These are phyloP conservation scores for Oryza meridionalis DNA, from an alignment of 176 grass and related monocot species.

Conservation along the genomic window DNA sequence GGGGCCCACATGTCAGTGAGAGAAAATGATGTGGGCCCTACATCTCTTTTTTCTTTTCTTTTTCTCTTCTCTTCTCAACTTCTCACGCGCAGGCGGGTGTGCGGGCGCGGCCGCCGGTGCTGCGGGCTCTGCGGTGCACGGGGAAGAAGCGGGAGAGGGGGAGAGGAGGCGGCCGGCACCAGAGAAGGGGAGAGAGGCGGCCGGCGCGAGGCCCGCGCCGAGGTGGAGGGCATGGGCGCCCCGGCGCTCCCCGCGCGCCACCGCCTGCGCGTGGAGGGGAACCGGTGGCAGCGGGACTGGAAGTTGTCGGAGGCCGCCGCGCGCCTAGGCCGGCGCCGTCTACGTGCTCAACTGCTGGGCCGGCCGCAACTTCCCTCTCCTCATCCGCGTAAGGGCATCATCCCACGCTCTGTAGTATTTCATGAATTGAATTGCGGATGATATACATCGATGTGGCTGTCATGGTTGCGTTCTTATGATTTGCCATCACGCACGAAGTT, in stretches of 20 bases:
- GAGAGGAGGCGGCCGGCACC: too few species aligned
- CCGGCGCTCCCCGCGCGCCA: conserved; percentile 61
- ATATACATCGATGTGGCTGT: too few species aligned
- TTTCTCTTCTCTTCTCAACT: too few species aligned
- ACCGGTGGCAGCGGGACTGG: conserved; percentile 73
- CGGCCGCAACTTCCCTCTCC: conserved; percentile 75
- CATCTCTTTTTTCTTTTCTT: too few species aligned
- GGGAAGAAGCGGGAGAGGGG: too few species aligned
- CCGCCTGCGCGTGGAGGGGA: conserved; percentile 64
- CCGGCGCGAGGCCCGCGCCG: conserved; percentile 46
- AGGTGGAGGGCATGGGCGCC: conserved; percentile 63
- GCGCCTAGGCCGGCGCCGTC: conserved; percentile 54
- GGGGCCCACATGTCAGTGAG: too few species aligned
- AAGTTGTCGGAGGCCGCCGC: conserved; percentile 74
- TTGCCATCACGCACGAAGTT: too few species aligned
- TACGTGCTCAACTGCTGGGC: conserved; percentile 89
- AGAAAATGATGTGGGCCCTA: too few species aligned
- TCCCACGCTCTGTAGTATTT: conserved; percentile 6
- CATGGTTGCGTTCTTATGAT: too few species aligned
- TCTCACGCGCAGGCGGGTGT: too few species aligned
- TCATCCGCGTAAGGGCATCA: conserved; percentile 59
- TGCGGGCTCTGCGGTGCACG: too few species aligned
- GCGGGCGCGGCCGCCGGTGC: too few species aligned
- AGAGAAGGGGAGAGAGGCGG: not conserved
- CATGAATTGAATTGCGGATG: conserved; percentile 1